phyloP scores from a whole-genome alignment of 2,329 filamentous ascomycete genomes.

The Aspergillus awamori region DNA sequence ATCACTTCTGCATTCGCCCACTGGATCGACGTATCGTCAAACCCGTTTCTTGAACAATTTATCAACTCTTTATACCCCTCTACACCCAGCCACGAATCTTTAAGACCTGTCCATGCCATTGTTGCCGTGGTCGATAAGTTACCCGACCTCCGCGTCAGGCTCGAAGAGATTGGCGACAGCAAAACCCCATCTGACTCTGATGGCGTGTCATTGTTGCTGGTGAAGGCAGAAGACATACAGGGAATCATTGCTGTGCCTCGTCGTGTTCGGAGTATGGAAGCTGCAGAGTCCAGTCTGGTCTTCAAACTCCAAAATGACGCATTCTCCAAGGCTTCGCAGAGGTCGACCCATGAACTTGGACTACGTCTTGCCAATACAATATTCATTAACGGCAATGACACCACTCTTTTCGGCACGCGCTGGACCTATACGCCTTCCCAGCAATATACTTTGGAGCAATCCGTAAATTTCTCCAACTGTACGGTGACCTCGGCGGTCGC shows the following conservation, averaged over 20 bases:
- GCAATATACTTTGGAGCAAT: constrained; percentile 30
- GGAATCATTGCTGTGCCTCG: constrained; percentile 34
- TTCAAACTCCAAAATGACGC: constrained; percentile 27
- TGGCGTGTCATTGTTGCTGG: constrained; percentile 40
- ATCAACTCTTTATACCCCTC: constrained; percentile 32
- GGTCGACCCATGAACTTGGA: constrained; percentile 36
- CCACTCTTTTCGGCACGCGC: constrained; percentile 41
- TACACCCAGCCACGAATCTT: constrained; percentile 8
- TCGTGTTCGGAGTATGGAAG: constrained; percentile 32
- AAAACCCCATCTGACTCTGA: constrained; percentile 28
- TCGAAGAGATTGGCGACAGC: neutral
- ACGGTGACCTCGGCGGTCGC: constrained; percentile 25
- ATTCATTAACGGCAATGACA: constrained; percentile 46
- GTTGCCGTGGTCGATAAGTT: constrained; percentile 43
- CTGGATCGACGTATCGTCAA: constrained; percentile 38
- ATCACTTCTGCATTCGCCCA: constrained; percentile 42
- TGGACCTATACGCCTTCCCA: constrained; percentile 33
- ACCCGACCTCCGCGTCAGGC: constrained; percentile 23
- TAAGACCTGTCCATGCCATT: constrained; percentile 30
- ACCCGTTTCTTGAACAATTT: constrained; percentile 35
- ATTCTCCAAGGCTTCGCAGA: neutral
- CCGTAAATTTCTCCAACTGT: constrained; percentile 37
- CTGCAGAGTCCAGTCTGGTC: constrained; percentile 37
- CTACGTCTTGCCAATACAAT: constrained; percentile 47
- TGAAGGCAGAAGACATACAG: constrained; percentile 27